Evolutionary conservation across 352 stramenopile species (phyloP), one percentile per base, ranked within the genome.

Genomic region (Globisporangium barbulae): DNA sequence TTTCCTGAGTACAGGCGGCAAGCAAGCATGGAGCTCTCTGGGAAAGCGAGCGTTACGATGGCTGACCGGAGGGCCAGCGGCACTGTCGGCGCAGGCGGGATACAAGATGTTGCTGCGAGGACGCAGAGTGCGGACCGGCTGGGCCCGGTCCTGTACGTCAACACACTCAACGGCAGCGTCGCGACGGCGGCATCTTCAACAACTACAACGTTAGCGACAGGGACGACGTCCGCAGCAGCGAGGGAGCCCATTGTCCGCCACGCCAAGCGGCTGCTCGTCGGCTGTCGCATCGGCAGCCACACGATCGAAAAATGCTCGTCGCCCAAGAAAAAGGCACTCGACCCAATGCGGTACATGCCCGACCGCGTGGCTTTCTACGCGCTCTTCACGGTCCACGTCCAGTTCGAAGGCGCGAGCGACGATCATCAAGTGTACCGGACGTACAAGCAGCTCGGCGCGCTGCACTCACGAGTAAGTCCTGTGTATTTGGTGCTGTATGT

Each of bases 241-340:
- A n/a, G 25, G 8, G 41, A 68, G 13, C 15, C 22, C 3, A 17
- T n/a, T 9, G 22, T n/a, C 9, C 63, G 63, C 2, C 37, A 37
- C 25, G 9, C 25, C 2, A 62, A 53, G 44, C 62, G 54, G 3
- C 13, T 30, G 47, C 63, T 76, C 19, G 25, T 62, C 13, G 65
- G 54, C 47, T 90, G 80, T 25, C 62, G 61, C 15, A 89, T 91
- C 45, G 78, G 82, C 22, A 72, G 63, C 41, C 79, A 90, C 61
- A 85, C 81, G 56, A 89, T 91, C 64, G 75, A 91, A 68, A 89
- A 86, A 63, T 69, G 64, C 35, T 61, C 79, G 50, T 80, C 76
- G 42, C 71, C 76, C 47, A 88, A 82, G 75, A 90, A 90, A 59
- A 89, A 91, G 44, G 79, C 77, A 59, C 71, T 88, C 10, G 81